Evolutionary conservation across 208 protist species (phyloP).

Genomic region (Wallacemonas collosoma): DNA sequence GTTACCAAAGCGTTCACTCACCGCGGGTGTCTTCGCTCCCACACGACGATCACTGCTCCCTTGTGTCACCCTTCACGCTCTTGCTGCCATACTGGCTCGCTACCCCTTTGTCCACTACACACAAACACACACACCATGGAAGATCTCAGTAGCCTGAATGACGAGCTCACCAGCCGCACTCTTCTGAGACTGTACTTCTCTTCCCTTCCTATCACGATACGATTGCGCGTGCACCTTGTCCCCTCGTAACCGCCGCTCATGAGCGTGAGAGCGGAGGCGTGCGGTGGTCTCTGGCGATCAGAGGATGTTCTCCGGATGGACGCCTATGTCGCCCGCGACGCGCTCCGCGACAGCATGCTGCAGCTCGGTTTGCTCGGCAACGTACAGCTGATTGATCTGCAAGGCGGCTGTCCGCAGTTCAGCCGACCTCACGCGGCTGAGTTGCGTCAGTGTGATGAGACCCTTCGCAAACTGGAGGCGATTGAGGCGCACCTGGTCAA

Average conservation of each 20-base stretch:
- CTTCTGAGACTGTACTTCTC: too few species aligned
- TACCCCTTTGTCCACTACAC: slow-evolving; percentile 1
- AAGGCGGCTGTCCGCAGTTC: slow-evolving; percentile 71
- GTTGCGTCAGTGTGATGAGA: slow-evolving; percentile 91
- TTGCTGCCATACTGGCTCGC: too few species aligned
- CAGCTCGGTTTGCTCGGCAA: slow-evolving; percentile 88
- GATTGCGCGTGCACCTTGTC: too few species aligned
- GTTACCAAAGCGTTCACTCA: too few species aligned
- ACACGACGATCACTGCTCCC: not conserved
- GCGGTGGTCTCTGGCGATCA: slow-evolving; percentile 76
- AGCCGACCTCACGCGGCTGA: slow-evolving; percentile 91
- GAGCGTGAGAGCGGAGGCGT: slow-evolving; percentile 16
- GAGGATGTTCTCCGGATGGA: slow-evolving; percentile 94
- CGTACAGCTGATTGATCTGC: slow-evolving; percentile 93
- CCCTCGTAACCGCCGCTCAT: not conserved
- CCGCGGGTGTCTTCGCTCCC: too few species aligned
- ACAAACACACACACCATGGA: not conserved
- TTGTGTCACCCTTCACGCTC: not conserved
- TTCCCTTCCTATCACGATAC: too few species aligned
- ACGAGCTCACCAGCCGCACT: too few species aligned
- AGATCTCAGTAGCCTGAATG: too few species aligned
- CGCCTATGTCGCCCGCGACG: slow-evolving; percentile 91
- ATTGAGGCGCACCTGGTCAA: slow-evolving; percentile 33
- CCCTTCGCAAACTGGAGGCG: slow-evolving; percentile 51
- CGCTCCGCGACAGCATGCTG: slow-evolving; percentile 88